Conservation (phyloP, 176 grass and related monocot genomes). For the Echinochloa phyllopogon region DNA sequence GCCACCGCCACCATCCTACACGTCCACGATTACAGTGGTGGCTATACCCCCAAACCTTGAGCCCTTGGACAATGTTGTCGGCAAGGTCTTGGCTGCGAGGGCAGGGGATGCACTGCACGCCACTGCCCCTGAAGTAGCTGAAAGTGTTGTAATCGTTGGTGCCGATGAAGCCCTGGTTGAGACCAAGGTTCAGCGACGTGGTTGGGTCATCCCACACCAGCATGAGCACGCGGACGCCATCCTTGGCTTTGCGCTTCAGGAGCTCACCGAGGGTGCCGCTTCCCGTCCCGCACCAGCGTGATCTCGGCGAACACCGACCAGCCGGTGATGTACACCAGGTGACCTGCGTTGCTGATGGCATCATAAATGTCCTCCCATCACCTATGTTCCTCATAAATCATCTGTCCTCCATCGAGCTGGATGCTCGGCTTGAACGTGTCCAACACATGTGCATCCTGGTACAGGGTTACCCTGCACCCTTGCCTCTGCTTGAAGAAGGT, state of each 20-base stretch:
- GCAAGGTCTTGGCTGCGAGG: neutral
- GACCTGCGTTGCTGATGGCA: neutral
- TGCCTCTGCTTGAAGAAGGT: constrained; percentile 2
- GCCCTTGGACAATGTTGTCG: accelerated
- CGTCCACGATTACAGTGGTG: constrained; percentile 11
- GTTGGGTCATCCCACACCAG: neutral
- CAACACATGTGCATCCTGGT: constrained; percentile 5
- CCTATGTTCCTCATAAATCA: neutral
- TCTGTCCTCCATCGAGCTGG: neutral
- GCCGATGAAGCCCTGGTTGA: accelerated
- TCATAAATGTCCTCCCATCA: constrained; percentile 6
- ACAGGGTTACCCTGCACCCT: neutral
- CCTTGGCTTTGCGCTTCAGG: neutral
- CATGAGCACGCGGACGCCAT: neutral
- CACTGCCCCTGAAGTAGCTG: neutral
- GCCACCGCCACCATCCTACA: neutral
- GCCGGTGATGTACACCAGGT: neutral
- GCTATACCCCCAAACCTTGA: too few relatives aligned
- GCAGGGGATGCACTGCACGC: neutral
- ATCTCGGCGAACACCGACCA: neutral
- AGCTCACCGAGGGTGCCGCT: neutral
- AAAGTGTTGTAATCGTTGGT: neutral
- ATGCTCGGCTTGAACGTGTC: neutral
- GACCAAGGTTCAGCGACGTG: neutral
- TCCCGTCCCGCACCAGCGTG: neutral